A percentile compares a stretch with the other conserved stretches of the same genome.
Evolutionary conservation across 345 rosid genomes (phyloP).

Genomic region (Citrus medica): DNA sequence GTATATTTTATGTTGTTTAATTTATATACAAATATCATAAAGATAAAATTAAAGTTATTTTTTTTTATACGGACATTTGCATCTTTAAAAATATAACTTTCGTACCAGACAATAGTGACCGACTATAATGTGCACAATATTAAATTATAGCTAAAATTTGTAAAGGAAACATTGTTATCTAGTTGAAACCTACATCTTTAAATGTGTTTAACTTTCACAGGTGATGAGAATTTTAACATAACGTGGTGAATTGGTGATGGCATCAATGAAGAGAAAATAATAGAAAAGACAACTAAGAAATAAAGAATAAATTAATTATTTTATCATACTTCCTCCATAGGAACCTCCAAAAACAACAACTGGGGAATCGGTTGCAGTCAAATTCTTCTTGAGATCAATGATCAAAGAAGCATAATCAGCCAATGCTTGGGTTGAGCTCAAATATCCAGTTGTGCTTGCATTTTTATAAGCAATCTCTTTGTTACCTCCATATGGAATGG

Average conservation of each 20-base stretch:
- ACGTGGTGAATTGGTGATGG: neutral
- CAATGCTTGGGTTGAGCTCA: conserved; percentile 53
- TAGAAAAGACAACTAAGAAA: neutral
- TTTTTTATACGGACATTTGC: no score
- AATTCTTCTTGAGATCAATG: conserved; percentile 46
- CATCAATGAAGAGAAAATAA: neutral
- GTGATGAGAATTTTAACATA: neutral
- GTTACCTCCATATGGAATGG: conserved; percentile 54
- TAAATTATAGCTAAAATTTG: no score
- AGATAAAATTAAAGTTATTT: no score
- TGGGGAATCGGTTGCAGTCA: conserved; percentile 54
- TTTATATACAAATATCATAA: no score
- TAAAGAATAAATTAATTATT: neutral
- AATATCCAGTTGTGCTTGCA: conserved; percentile 44
- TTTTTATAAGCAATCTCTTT: conserved; percentile 43
- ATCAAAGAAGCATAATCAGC: conserved; percentile 59
- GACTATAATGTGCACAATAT: no score
- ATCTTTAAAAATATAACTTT: no score
- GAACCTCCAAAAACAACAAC: conserved; percentile 72
- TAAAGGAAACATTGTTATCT: no score
- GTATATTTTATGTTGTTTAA: no score
- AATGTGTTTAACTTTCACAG: no score
- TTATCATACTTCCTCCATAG: conserved; percentile 60
- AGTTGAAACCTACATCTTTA: no score
- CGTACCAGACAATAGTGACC: no score